phyloP scores from a whole-genome alignment of 2,329 filamentous ascomycete genomes.

The Colletotrichum melonis region DNA sequence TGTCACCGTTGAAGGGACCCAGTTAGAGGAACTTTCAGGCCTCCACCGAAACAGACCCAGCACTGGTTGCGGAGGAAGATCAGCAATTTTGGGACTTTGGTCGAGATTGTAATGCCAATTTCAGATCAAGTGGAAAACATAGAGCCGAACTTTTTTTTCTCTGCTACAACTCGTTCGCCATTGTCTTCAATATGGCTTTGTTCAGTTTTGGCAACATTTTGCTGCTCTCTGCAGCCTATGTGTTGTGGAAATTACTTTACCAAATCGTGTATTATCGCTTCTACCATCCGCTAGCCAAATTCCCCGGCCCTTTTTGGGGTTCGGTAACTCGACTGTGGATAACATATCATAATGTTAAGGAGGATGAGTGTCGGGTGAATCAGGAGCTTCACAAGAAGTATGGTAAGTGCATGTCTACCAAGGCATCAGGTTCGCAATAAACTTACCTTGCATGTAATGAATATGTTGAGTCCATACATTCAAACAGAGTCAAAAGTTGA shows the following conservation, averaged over 20 bases:
- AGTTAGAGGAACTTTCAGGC: neutral
- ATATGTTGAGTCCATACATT: no score
- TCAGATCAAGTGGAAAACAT: neutral
- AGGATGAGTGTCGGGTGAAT: conserved; percentile 55
- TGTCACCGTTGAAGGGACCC: neutral
- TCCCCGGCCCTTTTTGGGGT: conserved; percentile 66
- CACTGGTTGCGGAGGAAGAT: neutral
- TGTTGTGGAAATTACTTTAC: conserved; percentile 47
- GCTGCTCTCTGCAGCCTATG: conserved; percentile 47
- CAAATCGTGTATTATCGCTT: conserved; percentile 62
- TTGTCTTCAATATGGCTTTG: neutral
- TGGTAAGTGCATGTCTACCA: conserved; percentile 45
- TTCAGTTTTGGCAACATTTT: conserved; percentile 43
- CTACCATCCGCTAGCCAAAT: conserved; percentile 63
- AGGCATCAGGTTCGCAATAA: no score
- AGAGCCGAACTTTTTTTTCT: neutral
- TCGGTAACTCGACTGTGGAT: conserved; percentile 66
- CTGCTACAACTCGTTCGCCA: neutral
- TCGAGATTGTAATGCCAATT: neutral
- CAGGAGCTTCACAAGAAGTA: conserved; percentile 58
- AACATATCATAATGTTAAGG: conserved; percentile 60
- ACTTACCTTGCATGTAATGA: no score
- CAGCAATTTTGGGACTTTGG: neutral
- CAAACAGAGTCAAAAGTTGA: neutral
- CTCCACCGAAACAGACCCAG: neutral